phyloP scores from a whole-genome alignment of 2,329 filamentous ascomycete genomes.

The Pseudogymnoascus sp. region DNA sequence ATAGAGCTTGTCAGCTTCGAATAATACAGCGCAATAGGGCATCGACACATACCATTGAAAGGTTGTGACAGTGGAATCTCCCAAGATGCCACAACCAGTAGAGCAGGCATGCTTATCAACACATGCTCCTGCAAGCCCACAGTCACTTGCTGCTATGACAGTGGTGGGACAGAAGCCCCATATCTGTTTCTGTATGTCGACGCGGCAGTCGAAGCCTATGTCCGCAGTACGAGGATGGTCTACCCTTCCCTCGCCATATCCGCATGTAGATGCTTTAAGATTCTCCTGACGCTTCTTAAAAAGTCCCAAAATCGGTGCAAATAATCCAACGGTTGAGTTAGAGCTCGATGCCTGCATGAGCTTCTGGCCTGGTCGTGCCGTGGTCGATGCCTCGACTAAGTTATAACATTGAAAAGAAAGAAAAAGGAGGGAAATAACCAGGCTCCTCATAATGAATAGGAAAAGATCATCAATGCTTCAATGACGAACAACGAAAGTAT shows the following conservation, averaged over 20 bases:
- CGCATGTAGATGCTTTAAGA: slow-evolving; percentile 21
- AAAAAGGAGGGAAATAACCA: background rate
- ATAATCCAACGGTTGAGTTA: background rate
- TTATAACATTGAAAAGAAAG: background rate
- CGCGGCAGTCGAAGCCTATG: slow-evolving; percentile 31
- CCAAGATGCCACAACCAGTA: slow-evolving; percentile 28
- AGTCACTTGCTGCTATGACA: slow-evolving; percentile 32
- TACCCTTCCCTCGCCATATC: slow-evolving; percentile 29
- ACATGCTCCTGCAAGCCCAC: slow-evolving; percentile 33
- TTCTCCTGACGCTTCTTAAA: background rate
- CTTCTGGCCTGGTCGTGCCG: background rate
- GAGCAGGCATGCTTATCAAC: slow-evolving; percentile 29
- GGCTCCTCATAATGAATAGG: background rate
- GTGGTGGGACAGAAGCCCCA: slow-evolving; percentile 36
- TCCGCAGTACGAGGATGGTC: slow-evolving; percentile 27
- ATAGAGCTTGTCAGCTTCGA: background rate
- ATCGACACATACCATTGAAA: slow-evolving; percentile 22
- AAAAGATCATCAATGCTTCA: background rate
- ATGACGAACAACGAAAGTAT: background rate
- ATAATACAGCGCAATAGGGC: slow-evolving; percentile 23
- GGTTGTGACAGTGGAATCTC: slow-evolving; percentile 24
- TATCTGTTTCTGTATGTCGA: slow-evolving; percentile 30
- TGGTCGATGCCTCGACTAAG: background rate
- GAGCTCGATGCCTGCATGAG: background rate
- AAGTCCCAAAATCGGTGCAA: background rate